Base-by-base conservation (phyloP, 805 yeast genomes). In the Sporopachydermia lactativora region DNA sequence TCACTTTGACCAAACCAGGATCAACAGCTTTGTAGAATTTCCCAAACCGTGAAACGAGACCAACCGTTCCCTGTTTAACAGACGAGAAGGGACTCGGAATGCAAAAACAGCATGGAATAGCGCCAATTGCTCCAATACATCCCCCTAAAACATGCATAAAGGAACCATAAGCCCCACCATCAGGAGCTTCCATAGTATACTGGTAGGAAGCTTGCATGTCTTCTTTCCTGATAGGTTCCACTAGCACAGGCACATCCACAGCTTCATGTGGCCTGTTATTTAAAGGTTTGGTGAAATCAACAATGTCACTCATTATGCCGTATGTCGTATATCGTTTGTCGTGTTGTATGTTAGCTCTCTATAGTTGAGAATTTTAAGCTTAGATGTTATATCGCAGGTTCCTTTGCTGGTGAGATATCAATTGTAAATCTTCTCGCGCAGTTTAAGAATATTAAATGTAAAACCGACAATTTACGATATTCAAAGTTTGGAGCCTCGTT, bases 1-100 rank as follows among this genome's bases (percentile, higher is more conserved):
- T 78, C 40, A 78, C 75, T 49, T 72, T 71, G 14, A 70, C 61
- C 36, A 77, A 65, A 38, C 86, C 86, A 3, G 85, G 84, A 53
- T 78, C 84, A 19, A 73, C 79, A 6, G 77, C 65, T 53, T 75
- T 64, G 42, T 77, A 62, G 45, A 78, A 62, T 41, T 78, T 75
- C 48, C 86, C 86, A 52, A 76, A 78, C 34, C 69, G 66, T 41
- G 80, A 77, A 40, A 78, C 63, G 42, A 78, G 64, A 11, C 85
- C 86, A 42, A 78, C 84, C 43, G 70, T 61, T 52, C 86, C 86
- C 58, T 78, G 82, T 18, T 66, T 54, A 18, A 78, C 81, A 28
- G 65, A 61, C 49, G 66, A 61, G 60, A 71, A 78, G 5, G 83
- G 83, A 52, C 75, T 76, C 5, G 68, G 55, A 47, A 63, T 66